phyloP scores from a whole-genome alignment of 805 yeast species.

The Metschnikowia vanudenii region DNA sequence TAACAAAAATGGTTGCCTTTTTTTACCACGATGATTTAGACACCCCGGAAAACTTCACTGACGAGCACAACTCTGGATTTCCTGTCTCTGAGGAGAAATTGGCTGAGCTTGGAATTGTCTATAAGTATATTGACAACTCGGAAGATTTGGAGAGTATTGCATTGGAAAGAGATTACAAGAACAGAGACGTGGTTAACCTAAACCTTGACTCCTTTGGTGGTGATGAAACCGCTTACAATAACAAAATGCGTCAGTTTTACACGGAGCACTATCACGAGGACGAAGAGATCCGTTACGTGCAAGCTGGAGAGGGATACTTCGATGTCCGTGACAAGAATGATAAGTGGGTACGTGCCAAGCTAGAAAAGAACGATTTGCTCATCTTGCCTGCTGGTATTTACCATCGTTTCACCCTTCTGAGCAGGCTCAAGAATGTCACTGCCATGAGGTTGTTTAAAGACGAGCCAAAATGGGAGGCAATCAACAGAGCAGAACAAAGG shows the following conservation, averaged over 20 bases:
- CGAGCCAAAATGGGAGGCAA: constrained; percentile 95
- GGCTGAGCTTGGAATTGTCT: constrained; percentile 64
- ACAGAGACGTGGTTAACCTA: constrained; percentile 70
- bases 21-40: constrained; percentile 67
- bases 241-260: constrained; percentile 68
- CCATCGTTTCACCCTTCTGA: constrained; percentile 83
- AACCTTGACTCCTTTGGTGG: constrained; percentile 61
- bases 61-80: constrained; percentile 69
- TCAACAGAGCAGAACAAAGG: constrained; percentile 55
- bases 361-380: constrained; percentile 63
- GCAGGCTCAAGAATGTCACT: constrained; percentile 53
- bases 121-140: constrained; percentile 48
- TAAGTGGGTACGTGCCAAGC: constrained; percentile 74
- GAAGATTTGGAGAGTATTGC: constrained; percentile 69
- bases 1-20: constrained; percentile 33
- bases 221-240: constrained; percentile 51
- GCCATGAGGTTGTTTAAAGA: constrained; percentile 87
- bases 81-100: constrained; percentile 52
- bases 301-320: constrained; percentile 89
- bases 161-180: constrained; percentile 65
- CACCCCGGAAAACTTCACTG: constrained; percentile 55
- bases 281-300: constrained; percentile 88
- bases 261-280: constrained; percentile 93
- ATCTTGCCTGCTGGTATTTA: constrained; percentile 90
- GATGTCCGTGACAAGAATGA: constrained; percentile 69